phyloP scores from a whole-genome alignment of 2,329 filamentous ascomycete genomes.

The Trichophyton mentagrophytes region DNA sequence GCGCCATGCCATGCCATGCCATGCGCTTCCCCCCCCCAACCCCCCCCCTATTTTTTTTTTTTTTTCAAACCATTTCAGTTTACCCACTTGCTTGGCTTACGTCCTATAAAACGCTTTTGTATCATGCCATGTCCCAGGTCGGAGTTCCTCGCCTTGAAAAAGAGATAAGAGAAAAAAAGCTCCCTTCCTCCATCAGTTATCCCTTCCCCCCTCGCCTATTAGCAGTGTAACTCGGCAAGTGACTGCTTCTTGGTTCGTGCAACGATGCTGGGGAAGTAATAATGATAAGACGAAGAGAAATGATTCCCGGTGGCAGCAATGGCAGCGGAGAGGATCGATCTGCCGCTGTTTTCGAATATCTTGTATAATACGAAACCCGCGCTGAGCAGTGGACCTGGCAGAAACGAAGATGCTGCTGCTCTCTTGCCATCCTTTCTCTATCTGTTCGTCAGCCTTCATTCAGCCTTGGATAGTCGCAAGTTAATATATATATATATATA shows the following conservation, averaged over 20 bases:
- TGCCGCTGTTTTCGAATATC: background rate
- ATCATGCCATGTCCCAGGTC: background rate
- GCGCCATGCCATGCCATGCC: background rate
- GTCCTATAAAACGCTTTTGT: background rate
- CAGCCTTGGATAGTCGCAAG: too few species aligned
- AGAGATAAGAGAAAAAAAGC: background rate
- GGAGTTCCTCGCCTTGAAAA: background rate
- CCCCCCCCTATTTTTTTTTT: background rate
- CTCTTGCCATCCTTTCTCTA: background rate
- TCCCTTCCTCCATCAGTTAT: background rate
- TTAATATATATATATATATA: too few species aligned
- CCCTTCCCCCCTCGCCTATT: background rate
- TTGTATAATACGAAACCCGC: background rate
- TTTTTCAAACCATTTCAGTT: background rate
- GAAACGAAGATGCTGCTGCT: background rate
- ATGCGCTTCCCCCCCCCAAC: background rate
- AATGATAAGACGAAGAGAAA: background rate
- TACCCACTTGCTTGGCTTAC: background rate
- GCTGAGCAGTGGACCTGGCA: background rate
- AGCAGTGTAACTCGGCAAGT: too few species aligned
- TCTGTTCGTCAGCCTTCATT: background rate
- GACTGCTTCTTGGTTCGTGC: too few species aligned
- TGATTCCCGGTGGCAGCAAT: background rate
- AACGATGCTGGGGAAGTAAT: too few species aligned
- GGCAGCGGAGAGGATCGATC: background rate